phyloP scores from a whole-genome alignment of 2,329 filamentous ascomycete genomes.

The Epichloe glyceriae region DNA sequence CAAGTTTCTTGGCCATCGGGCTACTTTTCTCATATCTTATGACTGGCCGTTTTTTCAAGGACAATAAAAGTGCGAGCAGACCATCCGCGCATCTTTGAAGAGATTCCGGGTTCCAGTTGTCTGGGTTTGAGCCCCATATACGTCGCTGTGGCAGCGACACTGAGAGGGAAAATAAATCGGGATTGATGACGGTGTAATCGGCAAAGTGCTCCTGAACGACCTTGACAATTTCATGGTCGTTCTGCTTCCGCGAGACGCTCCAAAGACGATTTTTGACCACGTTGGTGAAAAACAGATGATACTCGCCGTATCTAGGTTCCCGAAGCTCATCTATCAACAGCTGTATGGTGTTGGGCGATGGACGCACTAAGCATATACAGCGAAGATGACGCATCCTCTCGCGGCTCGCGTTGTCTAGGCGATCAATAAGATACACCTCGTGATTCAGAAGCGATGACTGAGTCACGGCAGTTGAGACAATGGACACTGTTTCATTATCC shows the following conservation, averaged over 20 bases:
- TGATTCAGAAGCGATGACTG: constrained; percentile 91
- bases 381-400: constrained; percentile 98
- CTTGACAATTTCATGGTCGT: constrained; percentile 94
- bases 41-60: constrained; percentile 91
- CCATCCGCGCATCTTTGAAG: constrained; percentile 81
- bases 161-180: constrained; percentile 76
- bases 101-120: constrained; percentile 83
- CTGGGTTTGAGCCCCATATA: constrained; percentile 70
- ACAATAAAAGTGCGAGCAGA: constrained; percentile 67
- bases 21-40: constrained; percentile 92
- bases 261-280: constrained; percentile 92
- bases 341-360: constrained; percentile 85
- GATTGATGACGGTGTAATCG: constrained; percentile 90
- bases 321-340: constrained; percentile 88
- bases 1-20: constrained; percentile 78
- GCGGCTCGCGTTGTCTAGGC: constrained; percentile 74
- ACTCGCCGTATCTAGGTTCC: constrained; percentile 95
- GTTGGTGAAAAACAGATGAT: constrained; percentile 95
- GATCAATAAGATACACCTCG: constrained; percentile 95
- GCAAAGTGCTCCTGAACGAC: constrained; percentile 91
- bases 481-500: constrained; percentile 85
- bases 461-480: constrained; percentile 88
- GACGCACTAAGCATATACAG: constrained; percentile 85
- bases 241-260: constrained; percentile 93
- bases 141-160: constrained; percentile 59